These are phyloP conservation scores for Senna siamea DNA, from an alignment of 306 rosid genomes.

Conservation along the genomic window DNA sequence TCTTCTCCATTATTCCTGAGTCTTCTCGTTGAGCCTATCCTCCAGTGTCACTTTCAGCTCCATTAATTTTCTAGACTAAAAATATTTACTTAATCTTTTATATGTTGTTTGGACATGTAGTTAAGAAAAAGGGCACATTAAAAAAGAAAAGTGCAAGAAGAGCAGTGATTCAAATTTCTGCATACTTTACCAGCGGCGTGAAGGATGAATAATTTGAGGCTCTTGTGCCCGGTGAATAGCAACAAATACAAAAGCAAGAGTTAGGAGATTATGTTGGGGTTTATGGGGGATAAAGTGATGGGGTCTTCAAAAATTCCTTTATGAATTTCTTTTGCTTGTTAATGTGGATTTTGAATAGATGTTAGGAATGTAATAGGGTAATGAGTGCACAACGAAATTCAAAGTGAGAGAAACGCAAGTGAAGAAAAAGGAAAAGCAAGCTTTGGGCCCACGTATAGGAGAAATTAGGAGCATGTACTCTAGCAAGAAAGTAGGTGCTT, in stretches of 20 bases:
- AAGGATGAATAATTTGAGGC: slow-evolving; percentile 14
- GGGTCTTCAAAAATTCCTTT: not conserved
- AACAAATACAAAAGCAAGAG: slow-evolving; percentile 4
- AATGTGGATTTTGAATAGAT: not conserved
- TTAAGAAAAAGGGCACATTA: no score
- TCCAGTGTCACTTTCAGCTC: not conserved
- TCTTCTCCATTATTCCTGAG: not conserved
- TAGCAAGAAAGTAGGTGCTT: no score
- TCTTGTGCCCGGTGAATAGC: not conserved
- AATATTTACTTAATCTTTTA: no score
- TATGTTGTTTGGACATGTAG: no score
- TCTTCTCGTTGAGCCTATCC: not conserved
- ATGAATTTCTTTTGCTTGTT: not conserved
- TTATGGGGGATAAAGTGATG: no score
- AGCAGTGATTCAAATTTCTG: not conserved
- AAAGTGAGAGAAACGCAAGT: no score
- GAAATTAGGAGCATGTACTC: no score
- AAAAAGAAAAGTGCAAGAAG: no score
- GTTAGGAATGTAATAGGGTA: slow-evolving; percentile 7
- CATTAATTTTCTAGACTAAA: not conserved
- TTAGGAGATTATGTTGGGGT: not conserved
- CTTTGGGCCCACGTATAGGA: no score
- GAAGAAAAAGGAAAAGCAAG: no score
- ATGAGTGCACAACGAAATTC: not conserved
- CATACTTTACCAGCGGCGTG: not conserved